Base-by-base conservation (phyloP, 148 eudicot species). In the Pouteria glomerata region DNA sequence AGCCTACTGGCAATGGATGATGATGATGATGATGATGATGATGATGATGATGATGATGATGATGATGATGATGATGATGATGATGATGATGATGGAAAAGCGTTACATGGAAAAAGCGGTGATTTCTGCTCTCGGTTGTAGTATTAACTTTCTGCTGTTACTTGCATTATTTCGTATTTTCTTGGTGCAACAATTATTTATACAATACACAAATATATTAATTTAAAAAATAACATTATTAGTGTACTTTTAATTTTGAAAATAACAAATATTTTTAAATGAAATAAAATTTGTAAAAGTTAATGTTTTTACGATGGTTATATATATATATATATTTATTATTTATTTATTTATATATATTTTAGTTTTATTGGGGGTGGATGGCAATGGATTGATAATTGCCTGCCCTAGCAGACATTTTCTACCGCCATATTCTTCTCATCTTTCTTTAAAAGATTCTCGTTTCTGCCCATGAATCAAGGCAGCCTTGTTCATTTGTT, bases 401-500 rank as follows among this genome's bases (percentile, higher is more conserved):
- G 75, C 70, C 48, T 78, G 74, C 81, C 77, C 79, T 79, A 74
- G 79, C 79, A 68, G 76, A 82, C 85, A 77, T 76, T 74, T n/a
- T 81, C 48, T 56, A 48, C 80, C 59, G 37, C 84, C 84, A 75
- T 80, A 83, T 83, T 83, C 81, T 62, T 76, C 66, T 76, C 73
- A 68, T 71, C 73, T 61, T 59, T 41, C 69, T 66, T 77, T 57
- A 24, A 0, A 57, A 77, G 76, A 72, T 77, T 71, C 76, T 67
- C 72, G 68, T 73, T 66, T 34, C 73, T 66, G 44, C 50, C 51
- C 44, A 58, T 70, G 51, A 41, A 64, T 55, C 65, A 3, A 19
- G 18, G 3, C 44, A 50, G n/a, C 60, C 57, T 33, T 4, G 59
- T 14, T 70, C 73, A 44, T 42, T 41, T 57, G 37, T 29, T 70